phyloP scores from a whole-genome alignment of 352 stramenopile species.

The Phytophthora pisi region DNA sequence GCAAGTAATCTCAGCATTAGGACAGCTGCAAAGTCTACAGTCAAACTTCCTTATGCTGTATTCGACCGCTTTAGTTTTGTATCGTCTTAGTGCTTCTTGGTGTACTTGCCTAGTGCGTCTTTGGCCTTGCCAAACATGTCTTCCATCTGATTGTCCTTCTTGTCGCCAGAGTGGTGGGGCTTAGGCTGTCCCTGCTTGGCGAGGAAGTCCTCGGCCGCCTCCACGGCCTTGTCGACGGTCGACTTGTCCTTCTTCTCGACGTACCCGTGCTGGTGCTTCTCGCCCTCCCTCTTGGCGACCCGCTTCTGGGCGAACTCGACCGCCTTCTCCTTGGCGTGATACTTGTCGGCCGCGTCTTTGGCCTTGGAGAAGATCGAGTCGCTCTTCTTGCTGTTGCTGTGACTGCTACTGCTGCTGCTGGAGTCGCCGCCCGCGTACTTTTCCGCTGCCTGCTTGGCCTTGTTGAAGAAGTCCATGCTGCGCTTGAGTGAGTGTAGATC shows the following conservation, averaged over 20 bases:
- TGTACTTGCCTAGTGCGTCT: constrained; percentile 11
- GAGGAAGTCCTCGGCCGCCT: constrained; percentile 36
- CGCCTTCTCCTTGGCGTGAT: constrained; percentile 40
- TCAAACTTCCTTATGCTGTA: neutral
- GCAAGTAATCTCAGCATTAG: neutral
- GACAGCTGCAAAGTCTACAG: neutral
- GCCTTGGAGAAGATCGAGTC: constrained; percentile 34
- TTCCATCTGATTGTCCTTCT: constrained; percentile 37
- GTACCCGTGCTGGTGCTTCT: constrained; percentile 20
- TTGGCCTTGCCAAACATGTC: constrained; percentile 31
- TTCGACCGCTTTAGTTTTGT: neutral
- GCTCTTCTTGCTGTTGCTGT: constrained; percentile 27
- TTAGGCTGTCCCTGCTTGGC: constrained; percentile 37
- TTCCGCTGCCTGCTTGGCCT: constrained; percentile 24
- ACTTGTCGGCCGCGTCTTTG: constrained; percentile 38
- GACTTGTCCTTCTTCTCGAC: constrained; percentile 39
- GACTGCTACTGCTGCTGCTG: constrained; percentile 15
- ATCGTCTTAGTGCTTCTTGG: constrained; percentile 27
- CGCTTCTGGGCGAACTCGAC: constrained; percentile 40
- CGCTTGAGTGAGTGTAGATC: neutral
- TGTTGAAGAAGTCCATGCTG: constrained; percentile 41
- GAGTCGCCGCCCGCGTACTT: constrained; percentile 18
- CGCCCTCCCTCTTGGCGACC: constrained; percentile 18
- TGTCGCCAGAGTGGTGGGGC: constrained; percentile 4
- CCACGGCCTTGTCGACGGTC: constrained; percentile 29